phyloP scores from a whole-genome alignment of 345 rosid genomes.

The Cardamine occulta region DNA sequence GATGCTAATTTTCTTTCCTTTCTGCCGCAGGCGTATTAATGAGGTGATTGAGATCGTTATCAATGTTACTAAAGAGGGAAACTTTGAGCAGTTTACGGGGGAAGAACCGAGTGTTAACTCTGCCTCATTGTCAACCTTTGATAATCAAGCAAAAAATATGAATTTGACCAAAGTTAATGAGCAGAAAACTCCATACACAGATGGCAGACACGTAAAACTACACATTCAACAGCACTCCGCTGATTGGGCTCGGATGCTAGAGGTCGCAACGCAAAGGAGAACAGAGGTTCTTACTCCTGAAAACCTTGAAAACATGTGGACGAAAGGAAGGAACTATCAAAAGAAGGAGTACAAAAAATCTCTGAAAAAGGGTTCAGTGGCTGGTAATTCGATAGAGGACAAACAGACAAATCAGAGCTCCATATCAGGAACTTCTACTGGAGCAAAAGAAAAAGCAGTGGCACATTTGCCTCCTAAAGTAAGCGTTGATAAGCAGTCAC shows the following conservation, averaged over 20 bases:
- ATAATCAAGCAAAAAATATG: slow-evolving; percentile 49
- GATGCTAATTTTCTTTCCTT: slow-evolving; percentile 23
- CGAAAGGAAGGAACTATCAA: slow-evolving; percentile 91
- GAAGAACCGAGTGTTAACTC: slow-evolving; percentile 43
- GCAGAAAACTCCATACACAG: slow-evolving; percentile 43
- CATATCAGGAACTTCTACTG: slow-evolving; percentile 41
- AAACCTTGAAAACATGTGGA: slow-evolving; percentile 99
- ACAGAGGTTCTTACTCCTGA: slow-evolving; percentile 95
- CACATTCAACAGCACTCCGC: slow-evolving; percentile 52
- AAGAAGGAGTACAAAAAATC: slow-evolving; percentile 67
- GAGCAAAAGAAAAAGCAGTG: slow-evolving; percentile 51
- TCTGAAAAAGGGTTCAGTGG: slow-evolving; percentile 39
- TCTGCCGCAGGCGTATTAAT: slow-evolving; percentile 73
- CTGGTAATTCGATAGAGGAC: slow-evolving; percentile 27
- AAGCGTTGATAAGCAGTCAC: slow-evolving; percentile 48
- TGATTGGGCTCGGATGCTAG: slow-evolving; percentile 84
- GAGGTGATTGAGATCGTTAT: slow-evolving; percentile 75
- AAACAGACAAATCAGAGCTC: slow-evolving; percentile 41
- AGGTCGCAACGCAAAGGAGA: slow-evolving; percentile 90
- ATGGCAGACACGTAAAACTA: slow-evolving; percentile 45
- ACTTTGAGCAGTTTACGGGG: slow-evolving; percentile 53
- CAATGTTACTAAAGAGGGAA: slow-evolving; percentile 57
- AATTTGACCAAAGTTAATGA: slow-evolving; percentile 42
- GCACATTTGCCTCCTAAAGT: slow-evolving; percentile 45
- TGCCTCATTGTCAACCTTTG: slow-evolving; percentile 43